Base-by-base conservation (phyloP, 2,329 filamentous ascomycete genomes). In the Ceratocystis destructans region DNA sequence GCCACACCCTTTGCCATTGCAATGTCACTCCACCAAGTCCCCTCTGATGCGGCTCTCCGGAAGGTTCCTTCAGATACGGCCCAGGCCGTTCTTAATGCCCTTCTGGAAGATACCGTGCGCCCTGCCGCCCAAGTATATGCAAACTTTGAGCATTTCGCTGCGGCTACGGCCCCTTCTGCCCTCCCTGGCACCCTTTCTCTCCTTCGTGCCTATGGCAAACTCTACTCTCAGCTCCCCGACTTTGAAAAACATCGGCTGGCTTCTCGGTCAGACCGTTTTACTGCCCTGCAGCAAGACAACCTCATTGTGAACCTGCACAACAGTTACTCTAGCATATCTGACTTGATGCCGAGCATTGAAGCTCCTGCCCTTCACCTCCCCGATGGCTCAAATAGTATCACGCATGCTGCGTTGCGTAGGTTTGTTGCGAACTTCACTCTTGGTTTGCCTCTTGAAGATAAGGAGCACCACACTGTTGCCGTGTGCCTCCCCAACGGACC, bases 401-500 rank as follows among this genome's bases (percentile, higher is more conserved):
- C 74, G 5, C 72, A 77, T 62, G 68, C 69, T 15, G 72, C 70
- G 0, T 70, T 78, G 3, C 69, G 69, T 10, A 67, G 70, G 1
- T 76, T 76, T 62, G 71, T 77, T 25, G 65, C 67, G 22, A 70
- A 69, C 10, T 77, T 79, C 62, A 66, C 68, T 1, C 70, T 78
- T 1, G 72, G 75, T 4, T 62, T 71, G 1, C 17, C 57, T 2
- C 64, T 68, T 7, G 67, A 64, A 2, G 55, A 44, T 1, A 57
- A 64, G 10, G 67, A 61, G 50, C 79, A 79, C 68, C 78, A 79
- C 2, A 73, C 79, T 12, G 75, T 82, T 8, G 80, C 78, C 33
- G 77, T 83, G 59, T 78, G 80, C 1, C 71, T 83, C 4, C 80
- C 80, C 0, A 83, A 83, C 69, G 81, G 81, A 2, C 79, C 79